A percentile compares a stretch with the other conserved stretches of the same genome.
Evolutionary conservation across 352 stramenopile species (phyloP).

Genomic region (Thraustochytrium striatum): DNA sequence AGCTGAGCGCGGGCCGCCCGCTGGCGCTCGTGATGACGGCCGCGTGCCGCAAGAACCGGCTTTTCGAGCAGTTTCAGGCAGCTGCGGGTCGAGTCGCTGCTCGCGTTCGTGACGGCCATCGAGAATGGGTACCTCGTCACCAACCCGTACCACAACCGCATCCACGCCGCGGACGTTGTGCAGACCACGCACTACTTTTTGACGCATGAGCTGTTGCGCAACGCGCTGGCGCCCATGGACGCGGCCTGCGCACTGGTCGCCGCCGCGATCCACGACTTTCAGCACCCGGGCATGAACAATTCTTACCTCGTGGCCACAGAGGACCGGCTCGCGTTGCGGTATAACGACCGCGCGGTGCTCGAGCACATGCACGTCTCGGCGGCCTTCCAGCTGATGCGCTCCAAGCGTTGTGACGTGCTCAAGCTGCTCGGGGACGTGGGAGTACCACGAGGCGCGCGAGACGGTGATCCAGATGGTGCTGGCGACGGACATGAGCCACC

Average conservation of each 20-base stretch:
- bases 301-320: slow-evolving; percentile 74
- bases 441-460: slow-evolving; percentile 51
- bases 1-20: background rate
- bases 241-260: slow-evolving; percentile 61
- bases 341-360: slow-evolving; percentile 84
- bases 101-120: slow-evolving; percentile 20
- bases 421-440: background rate
- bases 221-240: slow-evolving; percentile 1
- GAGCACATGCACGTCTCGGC: slow-evolving; percentile 64
- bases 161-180: slow-evolving; percentile 67
- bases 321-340: slow-evolving; percentile 78
- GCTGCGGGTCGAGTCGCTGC: background rate
- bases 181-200: slow-evolving; percentile 57
- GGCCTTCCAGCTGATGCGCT: slow-evolving; percentile 51
- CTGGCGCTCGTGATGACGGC: slow-evolving; percentile 10
- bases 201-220: slow-evolving; percentile 28
- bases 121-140: slow-evolving; percentile 47
- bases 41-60: slow-evolving; percentile 13
- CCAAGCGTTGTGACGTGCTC: background rate
- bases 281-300: slow-evolving; percentile 85
- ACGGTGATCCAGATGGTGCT: slow-evolving; percentile 63
- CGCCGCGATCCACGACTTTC: slow-evolving; percentile 79
- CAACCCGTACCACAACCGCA: slow-evolving; percentile 64
- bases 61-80: background rate
- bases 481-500: slow-evolving; percentile 63